These are phyloP conservation scores for Russula vinacea DNA, from an alignment of 768 basidiomycete genomes.

Conservation along the genomic window DNA sequence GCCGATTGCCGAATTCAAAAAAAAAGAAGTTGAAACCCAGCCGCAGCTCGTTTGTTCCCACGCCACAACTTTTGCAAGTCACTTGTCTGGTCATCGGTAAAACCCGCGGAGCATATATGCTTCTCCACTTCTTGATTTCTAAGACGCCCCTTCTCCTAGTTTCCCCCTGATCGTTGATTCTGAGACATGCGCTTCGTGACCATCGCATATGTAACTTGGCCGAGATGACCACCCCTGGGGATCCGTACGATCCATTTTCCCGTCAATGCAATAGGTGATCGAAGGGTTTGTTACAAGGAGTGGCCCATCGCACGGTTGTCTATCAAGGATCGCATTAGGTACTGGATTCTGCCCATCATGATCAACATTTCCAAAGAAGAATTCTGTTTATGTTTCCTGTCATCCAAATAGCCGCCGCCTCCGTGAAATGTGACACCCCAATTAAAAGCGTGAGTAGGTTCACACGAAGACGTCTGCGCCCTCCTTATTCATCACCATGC, in stretches of 20 bases:
- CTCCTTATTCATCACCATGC: background rate
- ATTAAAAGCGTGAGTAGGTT: constrained; percentile 13
- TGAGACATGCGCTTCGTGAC: background rate
- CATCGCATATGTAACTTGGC: too few relatives aligned
- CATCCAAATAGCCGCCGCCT: background rate
- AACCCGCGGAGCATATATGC: too few relatives aligned
- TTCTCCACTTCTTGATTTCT: too few relatives aligned
- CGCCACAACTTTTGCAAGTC: constrained; percentile 19
- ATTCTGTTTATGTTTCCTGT: constrained; percentile 12
- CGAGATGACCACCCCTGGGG: too few relatives aligned
- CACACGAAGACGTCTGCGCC: constrained; percentile 5
- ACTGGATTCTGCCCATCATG: background rate
- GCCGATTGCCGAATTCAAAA: constrained; percentile 1
- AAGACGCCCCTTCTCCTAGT: too few relatives aligned
- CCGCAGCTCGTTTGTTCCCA: background rate
- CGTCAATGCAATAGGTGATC: background rate
- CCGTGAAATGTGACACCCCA: background rate
- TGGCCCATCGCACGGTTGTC: background rate
- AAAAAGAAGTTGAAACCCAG: constrained; percentile 20
- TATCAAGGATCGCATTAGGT: background rate
- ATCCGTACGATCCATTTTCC: too few relatives aligned
- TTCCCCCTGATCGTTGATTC: background rate
- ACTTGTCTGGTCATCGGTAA: background rate
- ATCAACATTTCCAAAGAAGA: constrained; percentile 8
- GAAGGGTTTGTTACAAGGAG: background rate